A percentile compares a stretch with the other conserved stretches of the same genome.
These are phyloP conservation scores for Starmerella sirachaensis DNA, from an alignment of 805 yeast genomes.

Conservation along the genomic window DNA sequence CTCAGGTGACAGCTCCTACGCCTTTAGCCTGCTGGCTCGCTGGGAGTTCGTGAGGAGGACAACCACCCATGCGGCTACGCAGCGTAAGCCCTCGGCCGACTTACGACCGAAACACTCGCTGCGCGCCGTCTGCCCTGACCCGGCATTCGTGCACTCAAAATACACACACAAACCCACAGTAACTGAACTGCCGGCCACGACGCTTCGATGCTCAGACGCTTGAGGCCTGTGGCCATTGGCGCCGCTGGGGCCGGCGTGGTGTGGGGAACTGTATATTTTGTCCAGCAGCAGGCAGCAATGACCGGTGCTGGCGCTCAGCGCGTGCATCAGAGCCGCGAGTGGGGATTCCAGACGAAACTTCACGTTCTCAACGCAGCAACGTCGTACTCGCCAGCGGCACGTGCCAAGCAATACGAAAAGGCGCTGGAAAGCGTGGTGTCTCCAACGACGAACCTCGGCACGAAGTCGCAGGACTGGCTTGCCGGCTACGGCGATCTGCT, in stretches of 20 bases:
- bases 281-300: slow-evolving; percentile 15
- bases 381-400: slow-evolving; percentile 5
- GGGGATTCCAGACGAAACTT: slow-evolving; percentile 19
- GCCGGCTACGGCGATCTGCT: slow-evolving; percentile 28
- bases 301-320: slow-evolving; percentile 2
- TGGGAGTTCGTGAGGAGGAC: too few relatives aligned
- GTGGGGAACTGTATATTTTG: slow-evolving; percentile 14
- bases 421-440: slow-evolving; percentile 22
- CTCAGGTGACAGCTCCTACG: too few relatives aligned
- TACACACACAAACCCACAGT: too few relatives aligned
- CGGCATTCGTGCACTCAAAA: too few relatives aligned
- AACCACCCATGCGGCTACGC: too few relatives aligned
- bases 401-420: slow-evolving; percentile 16
- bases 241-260: slow-evolving; percentile 16
- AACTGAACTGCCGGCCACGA: too few relatives aligned
- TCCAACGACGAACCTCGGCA: slow-evolving; percentile 17
- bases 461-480: slow-evolving; percentile 25
- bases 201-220: slow-evolving; percentile 13
- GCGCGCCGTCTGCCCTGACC: too few relatives aligned
- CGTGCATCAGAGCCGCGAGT: slow-evolving; percentile 17
- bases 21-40: too few relatives aligned
- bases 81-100: too few relatives aligned
- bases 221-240: slow-evolving; percentile 18
- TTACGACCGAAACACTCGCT: too few relatives aligned
- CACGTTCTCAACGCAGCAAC: slow-evolving; percentile 16